Base-by-base conservation (phyloP, 2,329 filamentous ascomycete genomes). In the Phaeosphaeria sp. region DNA sequence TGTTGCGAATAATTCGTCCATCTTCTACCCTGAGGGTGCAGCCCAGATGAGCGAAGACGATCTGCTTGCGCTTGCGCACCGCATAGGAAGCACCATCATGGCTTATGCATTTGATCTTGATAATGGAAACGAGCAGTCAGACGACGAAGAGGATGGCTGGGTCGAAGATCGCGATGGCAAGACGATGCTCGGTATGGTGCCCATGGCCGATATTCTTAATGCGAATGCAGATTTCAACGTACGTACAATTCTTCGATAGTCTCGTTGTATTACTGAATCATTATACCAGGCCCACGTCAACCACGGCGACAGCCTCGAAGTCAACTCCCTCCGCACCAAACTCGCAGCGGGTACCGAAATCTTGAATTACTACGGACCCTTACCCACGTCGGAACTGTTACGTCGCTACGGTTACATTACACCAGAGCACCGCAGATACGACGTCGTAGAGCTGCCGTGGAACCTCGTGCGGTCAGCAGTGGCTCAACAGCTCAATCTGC, bases 161-260 rank as follows among this genome's bases (percentile, higher is more conserved):
- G 51, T 67, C 1, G 62, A 68, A 22, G 67, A 69, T n/a, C 65
- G 55, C 3, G 67, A 69, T 13, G 67, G 62, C 7, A 62, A 58
- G 10, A 64, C 56, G 9, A 63, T 66, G 48, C 56, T 69, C 2
- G 67, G 67, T 1, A 69, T 69, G 67, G 67, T 68, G 18, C 67
- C 67, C 0, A 69, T 69, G 67, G 67, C 67, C 7, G 67, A 69
- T 7, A 62, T 68, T 1, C 58, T 69, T 0, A 69, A 69, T 33
- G 65, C 67, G 0, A 66, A 69, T 21, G 67, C 67, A 11, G 65
- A 65, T 6, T 69, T 69, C 48, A 69, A 69, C 11, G 66, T 67
- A 47, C 42, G 42, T 13, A 3, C 30, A 18, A 1, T 22, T 3
- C 20, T 44, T 25, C 36, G 1, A 52, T 5, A 18, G 10, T 10